Evolutionary conservation across 2,329 filamentous ascomycete species (phyloP), one percentile per base, ranked within the genome.

Genomic region (Fusarium chaquense): DNA sequence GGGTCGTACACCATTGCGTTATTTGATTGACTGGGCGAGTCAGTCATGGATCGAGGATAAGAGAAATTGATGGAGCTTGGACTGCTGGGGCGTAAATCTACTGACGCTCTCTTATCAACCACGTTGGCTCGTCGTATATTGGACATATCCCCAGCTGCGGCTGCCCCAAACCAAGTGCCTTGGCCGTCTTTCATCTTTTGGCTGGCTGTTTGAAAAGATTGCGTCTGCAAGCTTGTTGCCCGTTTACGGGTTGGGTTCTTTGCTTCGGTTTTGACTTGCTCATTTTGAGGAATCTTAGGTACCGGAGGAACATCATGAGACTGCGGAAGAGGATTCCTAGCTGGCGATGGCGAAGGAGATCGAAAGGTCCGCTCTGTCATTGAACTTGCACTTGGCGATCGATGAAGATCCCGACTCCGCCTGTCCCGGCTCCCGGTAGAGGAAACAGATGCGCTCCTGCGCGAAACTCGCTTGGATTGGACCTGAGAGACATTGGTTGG

Each of bases 291-390:
- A 28, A 97, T 84, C 6, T 86, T 84, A 36, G 94, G 94, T 3
- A 97, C 90, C 2, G 93, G 93, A 32, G 93, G 93, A 54, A 87
- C 84, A 73, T 87, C 82, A 51, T 81, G 78, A 22, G 77, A 72
- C 43, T 77, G 78, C 68, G 77, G 80, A 62, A 79, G 76, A 45
- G 79, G 79, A 60, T 79, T 84, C 83, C 76, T 78, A 83, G 65
- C 78, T 24, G 75, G 93, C 6, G 90, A 97, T 5, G 90, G 89
- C 15, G 90, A 97, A 5, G 90, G 89, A 18, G 91, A 91, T 71
- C 94, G 89, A 79, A 98, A 97, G 1, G 93, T 94, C 61, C 95
- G 89, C 78, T 95, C 92, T 32, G 89, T 91, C 94, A 98, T 97
- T 51, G 94, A 97, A 24, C 89, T 87, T 30, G 87, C 87, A 80